Base-by-base conservation (phyloP, 2,329 filamentous ascomycete genomes). In the Talaromyces amestolkiae region DNA sequence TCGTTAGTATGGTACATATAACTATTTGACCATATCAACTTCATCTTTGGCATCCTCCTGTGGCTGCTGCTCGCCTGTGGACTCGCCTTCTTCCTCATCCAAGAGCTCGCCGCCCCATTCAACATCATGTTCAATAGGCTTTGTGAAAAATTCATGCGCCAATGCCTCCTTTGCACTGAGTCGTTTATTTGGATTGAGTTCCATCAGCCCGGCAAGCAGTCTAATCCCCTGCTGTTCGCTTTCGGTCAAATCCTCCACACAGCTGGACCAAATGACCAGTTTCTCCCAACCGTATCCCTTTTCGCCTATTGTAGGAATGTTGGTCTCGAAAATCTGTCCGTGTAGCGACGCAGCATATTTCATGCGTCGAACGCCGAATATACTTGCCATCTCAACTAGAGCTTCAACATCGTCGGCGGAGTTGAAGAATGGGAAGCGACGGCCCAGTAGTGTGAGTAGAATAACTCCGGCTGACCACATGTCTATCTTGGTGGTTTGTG, bases 381-480 rank as follows among this genome's bases (percentile, higher is more conserved):
- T 96, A 66, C 92, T 96, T 41, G 93, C 91, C 70, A 99, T 96
- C 78, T 99, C 95, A 70, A 99, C 94, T 85, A 97, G 90, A 61
- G 95, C 95, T 74, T 99, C 95, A 58, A 99, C 91, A 72, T 99
- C 95, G 76, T 99, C 95, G n/a, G 93, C 90, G 54, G 92, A 96
- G 79, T 99, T 97, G 84, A 99, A 99, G 79, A 99, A 99, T 1
- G 95, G 95, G 72, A 99, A 99, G 3, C 95, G 89, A 65, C 91
- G 90, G 47, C 91, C 94, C 15, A 99, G 83, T 68, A 99, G 90
- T 0, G 95, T 99, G n/a, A 99, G 83, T 2, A 99, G 85, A 64
- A 99, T 96, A n/a, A 99, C 93, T 49, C 95, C 95, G 0, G 90
- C 93, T 27, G 92, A 97, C 95, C 95, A 99, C 70, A 99, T 90